Percentiles rank a stretch among this genome's conserved stretches.
These are phyloP conservation scores for Fusarium musae DNA, from an alignment of 2,329 filamentous ascomycete genomes.

Conservation along the genomic window DNA sequence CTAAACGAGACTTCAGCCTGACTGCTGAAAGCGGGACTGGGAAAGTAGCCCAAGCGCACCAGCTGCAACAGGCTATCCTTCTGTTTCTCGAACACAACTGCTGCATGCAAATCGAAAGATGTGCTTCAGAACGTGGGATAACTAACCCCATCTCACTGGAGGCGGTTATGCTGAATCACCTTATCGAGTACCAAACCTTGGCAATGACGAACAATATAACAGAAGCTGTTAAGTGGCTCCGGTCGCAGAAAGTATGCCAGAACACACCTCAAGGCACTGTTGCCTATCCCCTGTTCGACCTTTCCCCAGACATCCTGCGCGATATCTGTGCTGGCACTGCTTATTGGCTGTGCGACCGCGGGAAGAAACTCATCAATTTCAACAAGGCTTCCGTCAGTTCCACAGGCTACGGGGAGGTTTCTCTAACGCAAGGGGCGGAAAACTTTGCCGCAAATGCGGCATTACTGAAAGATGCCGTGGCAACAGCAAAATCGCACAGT, in stretches of 20 bases:
- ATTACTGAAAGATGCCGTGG: neutral
- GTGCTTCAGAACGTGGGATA: neutral
- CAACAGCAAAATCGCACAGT: neutral
- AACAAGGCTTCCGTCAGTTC: neutral
- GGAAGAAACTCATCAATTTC: neutral
- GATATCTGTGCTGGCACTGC: neutral
- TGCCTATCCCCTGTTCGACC: neutral
- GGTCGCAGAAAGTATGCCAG: neutral
- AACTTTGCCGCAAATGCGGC: neutral
- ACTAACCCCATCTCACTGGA: neutral
- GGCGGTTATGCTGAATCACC: neutral
- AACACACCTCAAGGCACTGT: neutral
- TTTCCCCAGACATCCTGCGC: neutral
- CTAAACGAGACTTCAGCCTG: neutral
- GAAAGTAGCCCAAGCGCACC: neutral
- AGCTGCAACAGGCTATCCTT: neutral
- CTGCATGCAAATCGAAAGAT: neutral
- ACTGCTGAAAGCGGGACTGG: neutral
- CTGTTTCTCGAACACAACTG: neutral
- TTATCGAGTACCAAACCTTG: neutral
- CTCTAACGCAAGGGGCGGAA: neutral
- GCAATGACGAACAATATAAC: neutral
- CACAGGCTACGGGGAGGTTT: neutral
- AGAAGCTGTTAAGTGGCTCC: neutral
- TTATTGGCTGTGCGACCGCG: neutral